Conservation (phyloP, 140 eudicot species). For the Flaveria floridana region DNA sequence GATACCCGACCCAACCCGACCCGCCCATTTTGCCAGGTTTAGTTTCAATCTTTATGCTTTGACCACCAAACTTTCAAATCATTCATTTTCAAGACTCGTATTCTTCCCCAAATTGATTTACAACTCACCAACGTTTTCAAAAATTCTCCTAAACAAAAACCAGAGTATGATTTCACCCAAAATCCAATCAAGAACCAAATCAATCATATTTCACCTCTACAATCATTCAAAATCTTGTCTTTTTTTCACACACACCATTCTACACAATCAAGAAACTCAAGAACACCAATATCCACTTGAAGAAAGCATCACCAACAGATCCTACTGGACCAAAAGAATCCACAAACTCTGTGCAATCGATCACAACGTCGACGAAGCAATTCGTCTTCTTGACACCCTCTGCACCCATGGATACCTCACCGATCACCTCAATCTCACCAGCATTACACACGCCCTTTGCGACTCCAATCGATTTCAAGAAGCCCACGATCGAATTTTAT, state of each 20-base stretch:
- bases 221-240: conserved; percentile 20
- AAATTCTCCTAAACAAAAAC: background rate
- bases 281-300: conserved; percentile 21
- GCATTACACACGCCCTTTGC: conserved; percentile 72
- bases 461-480: conserved; percentile 51
- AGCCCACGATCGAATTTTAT: conserved; percentile 58
- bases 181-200: conserved; percentile 17
- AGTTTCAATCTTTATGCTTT: no score
- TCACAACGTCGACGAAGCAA: conserved; percentile 58
- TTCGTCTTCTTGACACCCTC: conserved; percentile 50
- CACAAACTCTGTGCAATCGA: conserved; percentile 64
- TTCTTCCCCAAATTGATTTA: no score
- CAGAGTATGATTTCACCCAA: conserved; percentile 17
- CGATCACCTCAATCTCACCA: conserved; percentile 60
- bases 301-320: conserved; percentile 35
- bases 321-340: conserved; percentile 59
- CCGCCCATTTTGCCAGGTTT: no score
- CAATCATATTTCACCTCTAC: conserved; percentile 4
- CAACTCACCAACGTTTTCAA: background rate
- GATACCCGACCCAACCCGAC: no score
- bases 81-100: no score
- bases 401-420: conserved; percentile 53
- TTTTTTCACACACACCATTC: conserved; percentile 23
- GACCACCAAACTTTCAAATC: no score
- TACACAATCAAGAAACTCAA: background rate